Evolutionary conservation across 371 early-diverging fungal genomes (phyloP), one percentile per base, ranked within the genome.

Genomic region (Mortierella sp.): DNA sequence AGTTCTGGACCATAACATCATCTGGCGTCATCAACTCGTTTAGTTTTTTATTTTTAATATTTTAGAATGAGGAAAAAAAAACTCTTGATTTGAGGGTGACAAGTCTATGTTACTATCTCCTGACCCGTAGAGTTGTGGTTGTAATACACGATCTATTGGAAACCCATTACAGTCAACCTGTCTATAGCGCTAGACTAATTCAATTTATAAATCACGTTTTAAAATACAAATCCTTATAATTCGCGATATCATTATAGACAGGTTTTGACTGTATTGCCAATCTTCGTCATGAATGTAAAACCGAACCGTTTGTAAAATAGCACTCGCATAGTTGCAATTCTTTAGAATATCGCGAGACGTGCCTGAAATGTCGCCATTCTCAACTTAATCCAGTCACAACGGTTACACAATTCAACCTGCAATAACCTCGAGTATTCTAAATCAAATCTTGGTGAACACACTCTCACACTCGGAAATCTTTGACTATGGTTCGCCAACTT

Each of bases 351-450:
- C 72, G 72, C 72, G 72, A 66, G 53, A 59, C 45, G 66, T 55
- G 35, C 55, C 49, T 42, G 61, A 74, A 74, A 74, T 74, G 74
- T 74, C 74, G 74, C 74, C 68, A 74, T 74, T 59, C 4, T 53
- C 28, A 10, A 19, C 13, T 28, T 53, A 15, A 26, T 49, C n/a
- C 22, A 6, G 51, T 51, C 51, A 45, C 58, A 45, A 8, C 32
- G 43, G 67, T 67, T 49, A 59, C 67, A 67, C 67, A 29, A 59
- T 40, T 67, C 49, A 67, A 59, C 58, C 60, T 40, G 13, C n/a
- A 47, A n/a, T 47, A 47, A n/a, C n/a, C n/a, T 47, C 9, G 19
- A 45, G 43, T 61, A 61, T 28, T 62, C 28, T 31, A 62, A 31
- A 29, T 4, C 22, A 26, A 26, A 17, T n/a, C 47, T n/a, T 8